These are phyloP conservation scores for Fusarium nodosum DNA, from an alignment of 2,329 filamentous ascomycete species.

Conservation along the genomic window DNA sequence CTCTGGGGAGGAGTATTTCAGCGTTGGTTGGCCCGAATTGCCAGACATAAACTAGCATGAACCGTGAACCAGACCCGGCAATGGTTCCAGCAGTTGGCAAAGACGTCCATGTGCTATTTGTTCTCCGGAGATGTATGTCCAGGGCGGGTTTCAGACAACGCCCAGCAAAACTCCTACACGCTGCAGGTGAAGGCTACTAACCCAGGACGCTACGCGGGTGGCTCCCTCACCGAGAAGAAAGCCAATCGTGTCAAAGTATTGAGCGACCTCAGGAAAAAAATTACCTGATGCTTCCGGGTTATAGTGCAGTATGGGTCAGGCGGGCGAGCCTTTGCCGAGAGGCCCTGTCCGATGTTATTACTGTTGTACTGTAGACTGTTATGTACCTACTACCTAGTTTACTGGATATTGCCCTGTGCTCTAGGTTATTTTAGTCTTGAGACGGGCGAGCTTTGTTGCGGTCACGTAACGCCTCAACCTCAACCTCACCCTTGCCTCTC, in stretches of 20 bases:
- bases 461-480: slow-evolving; percentile 44
- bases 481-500: slow-evolving; percentile 37
- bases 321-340: slow-evolving; percentile 48
- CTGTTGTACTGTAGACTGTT: slow-evolving; percentile 13
- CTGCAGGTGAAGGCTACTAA: slow-evolving; percentile 18
- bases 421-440: slow-evolving; percentile 25
- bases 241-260: slow-evolving; percentile 31
- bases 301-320: background rate
- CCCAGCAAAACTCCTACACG: slow-evolving; percentile 8
- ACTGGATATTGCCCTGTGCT: slow-evolving; percentile 35
- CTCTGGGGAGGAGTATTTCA: slow-evolving; percentile 30
- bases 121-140: slow-evolving; percentile 47
- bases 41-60: slow-evolving; percentile 32
- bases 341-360: slow-evolving; percentile 38
- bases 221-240: slow-evolving; percentile 13
- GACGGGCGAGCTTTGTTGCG: slow-evolving; percentile 46
- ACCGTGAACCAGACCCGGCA: slow-evolving; percentile 19
- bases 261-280: slow-evolving; percentile 39
- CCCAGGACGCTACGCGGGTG: background rate
- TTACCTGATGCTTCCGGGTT: slow-evolving; percentile 41
- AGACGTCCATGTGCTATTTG: slow-evolving; percentile 15
- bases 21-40: slow-evolving; percentile 40
- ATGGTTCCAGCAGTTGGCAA: slow-evolving; percentile 24
- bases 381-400: background rate
- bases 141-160: slow-evolving; percentile 20